phyloP scores from a whole-genome alignment of 169 alveolate species.

The Eimeria maxima region DNA sequence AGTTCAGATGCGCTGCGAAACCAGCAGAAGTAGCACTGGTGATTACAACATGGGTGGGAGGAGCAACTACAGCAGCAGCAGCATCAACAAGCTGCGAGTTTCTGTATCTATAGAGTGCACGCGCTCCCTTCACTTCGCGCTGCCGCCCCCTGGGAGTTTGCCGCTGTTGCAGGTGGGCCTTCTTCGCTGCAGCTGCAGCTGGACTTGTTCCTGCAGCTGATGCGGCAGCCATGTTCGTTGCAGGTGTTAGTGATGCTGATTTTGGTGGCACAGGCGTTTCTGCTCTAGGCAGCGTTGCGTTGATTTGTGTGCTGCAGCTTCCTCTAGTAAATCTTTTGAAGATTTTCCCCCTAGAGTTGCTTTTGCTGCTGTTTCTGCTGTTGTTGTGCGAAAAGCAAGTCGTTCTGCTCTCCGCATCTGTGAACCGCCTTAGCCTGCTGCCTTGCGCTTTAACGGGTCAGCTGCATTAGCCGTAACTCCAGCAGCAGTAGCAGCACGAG shows the following conservation, averaged over 20 bases:
- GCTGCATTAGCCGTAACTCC: neutral
- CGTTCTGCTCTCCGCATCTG: constrained; percentile 67
- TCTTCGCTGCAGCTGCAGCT: neutral
- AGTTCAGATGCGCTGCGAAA: neutral
- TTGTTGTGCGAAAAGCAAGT: constrained; percentile 62
- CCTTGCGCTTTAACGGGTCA: constrained; percentile 69
- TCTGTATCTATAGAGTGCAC: constrained; percentile 20
- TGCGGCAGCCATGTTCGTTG: neutral
- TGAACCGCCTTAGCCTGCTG: constrained; percentile 59
- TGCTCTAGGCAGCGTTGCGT: neutral
- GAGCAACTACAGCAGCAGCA: constrained; percentile 1
- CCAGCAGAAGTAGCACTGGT: constrained; percentile 4
- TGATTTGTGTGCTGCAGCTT: constrained; percentile 9
- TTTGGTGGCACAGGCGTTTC: neutral
- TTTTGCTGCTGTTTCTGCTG: constrained; percentile 22
- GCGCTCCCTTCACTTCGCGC: constrained; percentile 59
- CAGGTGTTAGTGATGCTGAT: neutral
- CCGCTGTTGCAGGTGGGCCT: constrained; percentile 58
- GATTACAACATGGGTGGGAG: neutral
- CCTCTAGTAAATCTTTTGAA: constrained; percentile 33
- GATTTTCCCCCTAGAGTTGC: constrained; percentile 30
- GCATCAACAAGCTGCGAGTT: neutral
- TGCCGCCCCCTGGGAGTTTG: constrained; percentile 61
- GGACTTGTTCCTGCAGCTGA: neutral
- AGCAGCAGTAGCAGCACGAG: neutral